Percentiles rank a stretch among this genome's conserved stretches.
Conservation (phyloP, 192 early-diverging fungal genomes). For the Entomortierella beljakovae region DNA sequence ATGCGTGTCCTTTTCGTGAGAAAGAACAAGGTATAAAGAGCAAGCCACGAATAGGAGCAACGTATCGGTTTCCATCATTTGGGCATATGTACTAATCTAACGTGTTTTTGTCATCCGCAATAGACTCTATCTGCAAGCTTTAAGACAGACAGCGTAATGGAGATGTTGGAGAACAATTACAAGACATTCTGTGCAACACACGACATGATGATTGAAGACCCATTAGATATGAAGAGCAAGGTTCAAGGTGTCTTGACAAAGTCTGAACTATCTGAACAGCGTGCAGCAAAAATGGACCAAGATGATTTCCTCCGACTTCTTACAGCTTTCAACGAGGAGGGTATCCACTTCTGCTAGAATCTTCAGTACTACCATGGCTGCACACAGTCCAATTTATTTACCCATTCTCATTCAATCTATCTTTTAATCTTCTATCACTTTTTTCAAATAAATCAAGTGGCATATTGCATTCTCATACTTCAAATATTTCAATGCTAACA, state of each 20-base stretch:
- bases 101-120: conserved; percentile 2
- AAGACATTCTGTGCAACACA: conserved; percentile 90
- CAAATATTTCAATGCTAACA: too few relatives aligned
- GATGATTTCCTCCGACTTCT: conserved; percentile 95
- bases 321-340: conserved; percentile 88
- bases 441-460: too few relatives aligned
- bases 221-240: conserved; percentile 87
- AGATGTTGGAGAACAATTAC: conserved; percentile 96
- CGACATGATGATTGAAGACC: conserved; percentile 81
- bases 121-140: conserved; percentile 89
- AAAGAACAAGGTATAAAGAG: conserved; percentile 92
- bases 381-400: background rate
- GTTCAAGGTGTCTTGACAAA: conserved; percentile 81
- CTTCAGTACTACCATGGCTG: too few relatives aligned
- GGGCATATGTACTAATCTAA: too few relatives aligned
- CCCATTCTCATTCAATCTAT: background rate
- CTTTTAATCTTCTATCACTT: background rate
- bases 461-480: background rate
- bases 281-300: conserved; percentile 93
- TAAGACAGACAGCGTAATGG: conserved; percentile 86
- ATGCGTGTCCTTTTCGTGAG: conserved; percentile 92
- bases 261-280: conserved; percentile 73
- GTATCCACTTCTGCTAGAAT: conserved; percentile 88
- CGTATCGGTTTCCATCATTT: too few relatives aligned
- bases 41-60: too few relatives aligned